Evolutionary conservation across 768 basidiomycete genomes (phyloP), one percentile per base, ranked within the genome.

Genomic region (Atractiella rhizophila): DNA sequence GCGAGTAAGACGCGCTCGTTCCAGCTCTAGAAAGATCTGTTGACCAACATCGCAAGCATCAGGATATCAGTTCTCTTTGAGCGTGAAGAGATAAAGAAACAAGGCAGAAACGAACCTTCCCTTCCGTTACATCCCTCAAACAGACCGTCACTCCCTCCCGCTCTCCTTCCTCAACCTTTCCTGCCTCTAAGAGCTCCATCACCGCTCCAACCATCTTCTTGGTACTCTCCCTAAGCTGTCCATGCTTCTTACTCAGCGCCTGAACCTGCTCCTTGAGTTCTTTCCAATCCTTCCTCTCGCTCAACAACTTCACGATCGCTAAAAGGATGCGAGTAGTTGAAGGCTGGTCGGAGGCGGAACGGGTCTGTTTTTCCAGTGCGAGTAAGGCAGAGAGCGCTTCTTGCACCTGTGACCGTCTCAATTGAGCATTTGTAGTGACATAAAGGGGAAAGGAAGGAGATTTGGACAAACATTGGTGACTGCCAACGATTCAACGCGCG

Each of bases 21-120:
- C 83, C 2, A 91, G 82, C 64, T 98, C 91, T 35, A 98, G 65
- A 64, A 85, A 94, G 47, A 98, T 82, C 85, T 91, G 51, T 23
- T 3, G 6, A 10, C 10, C n/a, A 9, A 35, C 10, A 35, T 9
- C 16, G 11, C 26, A 7, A 5, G 19, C 32, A 28, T 40, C 11
- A 5, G 7, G 15, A 25, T 40, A 19, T 29, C 26, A 15, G 20
- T 23, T 16, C 21, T 24, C 5, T 0, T 16, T 12, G 19, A 41
- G 37, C 9, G n/a, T 16, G 21, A 9, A 16, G 23, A 12, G 3
- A 16, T 9, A 8, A 11, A 11, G 2, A 15, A 37, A 15, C 7
- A 18, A 1, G 29, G 27, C 12, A 4, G 13, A 8, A 13, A 57
- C 71, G 43, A 50, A 77, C 88, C 72, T 96, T 98, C 39, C 91